Evolutionary conservation across 2,329 filamentous ascomycete species (phyloP).

Genomic region (Lecanicillium sp.): DNA sequence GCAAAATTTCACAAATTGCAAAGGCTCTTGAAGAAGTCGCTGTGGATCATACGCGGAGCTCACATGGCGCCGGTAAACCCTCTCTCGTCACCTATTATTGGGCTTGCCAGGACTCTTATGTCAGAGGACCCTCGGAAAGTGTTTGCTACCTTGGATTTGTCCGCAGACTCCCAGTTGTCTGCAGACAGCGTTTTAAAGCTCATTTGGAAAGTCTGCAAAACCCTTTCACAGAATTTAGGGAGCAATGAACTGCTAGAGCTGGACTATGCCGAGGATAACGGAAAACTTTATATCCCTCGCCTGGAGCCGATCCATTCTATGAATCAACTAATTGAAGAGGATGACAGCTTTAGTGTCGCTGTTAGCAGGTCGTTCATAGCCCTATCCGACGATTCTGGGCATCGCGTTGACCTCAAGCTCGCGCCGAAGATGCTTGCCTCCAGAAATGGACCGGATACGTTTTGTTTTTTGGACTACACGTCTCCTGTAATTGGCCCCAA

Average conservation of each 20-base stretch:
- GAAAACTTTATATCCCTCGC: slow-evolving; percentile 35
- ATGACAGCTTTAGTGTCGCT: slow-evolving; percentile 6
- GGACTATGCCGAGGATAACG: slow-evolving; percentile 34
- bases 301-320: slow-evolving; percentile 30
- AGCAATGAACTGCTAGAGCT: slow-evolving; percentile 22
- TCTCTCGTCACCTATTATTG: slow-evolving; percentile 31
- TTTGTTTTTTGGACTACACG: slow-evolving; percentile 16
- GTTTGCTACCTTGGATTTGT: slow-evolving; percentile 36
- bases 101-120: slow-evolving; percentile 37
- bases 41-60: slow-evolving; percentile 41
- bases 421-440: too few species aligned
- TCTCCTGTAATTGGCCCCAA: slow-evolving; percentile 16
- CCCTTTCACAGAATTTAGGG: slow-evolving; percentile 13
- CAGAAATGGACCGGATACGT: slow-evolving; percentile 4
- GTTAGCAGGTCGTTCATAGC: slow-evolving; percentile 14
- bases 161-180: slow-evolving; percentile 13
- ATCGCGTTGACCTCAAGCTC: background rate
- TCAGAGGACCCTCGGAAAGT: slow-evolving; percentile 39
- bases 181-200: slow-evolving; percentile 9
- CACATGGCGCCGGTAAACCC: slow-evolving; percentile 28
- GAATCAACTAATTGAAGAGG: slow-evolving; percentile 37
- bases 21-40: slow-evolving; percentile 25
- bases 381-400: background rate
- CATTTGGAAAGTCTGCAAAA: slow-evolving; percentile 18
- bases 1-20: slow-evolving; percentile 31